Conservation (phyloP, 2,329 filamentous ascomycete genomes). For the Orbilia javanica region DNA sequence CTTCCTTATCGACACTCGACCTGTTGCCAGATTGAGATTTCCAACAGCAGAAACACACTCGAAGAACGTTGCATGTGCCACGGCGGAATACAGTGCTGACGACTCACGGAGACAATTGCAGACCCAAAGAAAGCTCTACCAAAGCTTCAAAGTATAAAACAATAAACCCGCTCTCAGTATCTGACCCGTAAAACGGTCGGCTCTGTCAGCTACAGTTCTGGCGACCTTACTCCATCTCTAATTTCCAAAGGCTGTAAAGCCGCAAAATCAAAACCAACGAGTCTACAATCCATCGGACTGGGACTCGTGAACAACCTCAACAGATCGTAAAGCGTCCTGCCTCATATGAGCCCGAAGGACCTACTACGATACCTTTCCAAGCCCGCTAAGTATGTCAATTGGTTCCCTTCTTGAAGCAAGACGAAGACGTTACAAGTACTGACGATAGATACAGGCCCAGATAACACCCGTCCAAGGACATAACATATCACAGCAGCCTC, state of each 20-base stretch:
- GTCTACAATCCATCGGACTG: slow-evolving; percentile 50
- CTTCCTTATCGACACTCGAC: slow-evolving; percentile 30
- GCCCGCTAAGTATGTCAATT: slow-evolving; percentile 82
- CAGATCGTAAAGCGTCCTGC: slow-evolving; percentile 61
- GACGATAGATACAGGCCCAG: slow-evolving; percentile 70
- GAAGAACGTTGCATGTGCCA: not conserved
- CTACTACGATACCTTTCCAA: slow-evolving; percentile 93
- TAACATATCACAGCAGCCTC: slow-evolving; percentile 54
- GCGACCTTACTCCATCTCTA: slow-evolving; percentile 38
- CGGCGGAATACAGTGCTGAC: not conserved
- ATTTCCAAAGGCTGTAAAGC: slow-evolving; percentile 42
- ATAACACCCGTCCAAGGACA: slow-evolving; percentile 69
- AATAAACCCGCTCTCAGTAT: slow-evolving; percentile 22
- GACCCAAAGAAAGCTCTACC: slow-evolving; percentile 25
- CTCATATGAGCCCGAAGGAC: slow-evolving; percentile 91
- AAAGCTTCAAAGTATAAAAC: slow-evolving; percentile 14
- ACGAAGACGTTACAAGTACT: slow-evolving; percentile 6
- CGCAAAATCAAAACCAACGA: slow-evolving; percentile 33
- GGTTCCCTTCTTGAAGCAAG: not conserved
- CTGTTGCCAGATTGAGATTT: slow-evolving; percentile 38
- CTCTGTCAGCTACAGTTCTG: slow-evolving; percentile 53
- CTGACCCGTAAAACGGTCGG: slow-evolving; percentile 56
- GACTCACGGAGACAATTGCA: not conserved
- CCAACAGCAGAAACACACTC: slow-evolving; percentile 20
- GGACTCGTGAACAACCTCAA: slow-evolving; percentile 37